Percentiles rank a stretch among this genome's conserved stretches.
These are phyloP conservation scores for Sordaria brevicollis DNA, from an alignment of 495 filamentous ascomycete genomes.

Conservation along the genomic window DNA sequence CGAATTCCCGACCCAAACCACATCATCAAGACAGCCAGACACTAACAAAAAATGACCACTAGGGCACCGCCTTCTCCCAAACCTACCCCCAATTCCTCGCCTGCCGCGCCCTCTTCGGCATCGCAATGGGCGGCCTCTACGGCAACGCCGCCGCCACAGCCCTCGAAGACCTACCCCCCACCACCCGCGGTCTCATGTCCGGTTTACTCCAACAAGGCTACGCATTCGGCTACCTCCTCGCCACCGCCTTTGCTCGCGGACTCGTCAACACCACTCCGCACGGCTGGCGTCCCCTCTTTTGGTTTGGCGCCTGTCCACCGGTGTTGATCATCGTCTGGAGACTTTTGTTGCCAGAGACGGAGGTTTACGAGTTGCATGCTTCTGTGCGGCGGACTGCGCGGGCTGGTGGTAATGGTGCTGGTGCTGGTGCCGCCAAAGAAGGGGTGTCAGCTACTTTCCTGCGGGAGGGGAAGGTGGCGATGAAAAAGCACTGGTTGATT, in stretches of 20 bases:
- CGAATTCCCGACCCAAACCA: too few species aligned
- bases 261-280: conserved; percentile 63
- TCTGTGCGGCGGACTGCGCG: conserved; percentile 35
- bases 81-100: conserved; percentile 73
- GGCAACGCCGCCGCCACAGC: conserved; percentile 83
- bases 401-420: conserved; percentile 28
- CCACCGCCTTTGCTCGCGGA: conserved; percentile 63
- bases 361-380: conserved; percentile 53
- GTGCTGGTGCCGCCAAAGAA: too few species aligned
- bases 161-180: conserved; percentile 70
- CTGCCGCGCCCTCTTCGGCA: conserved; percentile 73
- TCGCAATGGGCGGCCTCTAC: conserved; percentile 84
- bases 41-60: conserved; percentile 8
- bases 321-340: conserved; percentile 75
- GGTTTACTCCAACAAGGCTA: conserved; percentile 85
- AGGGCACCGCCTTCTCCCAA: conserved; percentile 66
- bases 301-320: conserved; percentile 74
- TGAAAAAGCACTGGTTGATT: conserved; percentile 69
- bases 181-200: conserved; percentile 64
- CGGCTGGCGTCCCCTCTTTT: conserved; percentile 74
- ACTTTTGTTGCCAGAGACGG: conserved; percentile 65
- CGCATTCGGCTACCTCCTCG: conserved; percentile 77
- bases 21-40: background rate
- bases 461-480: conserved; percentile 61
- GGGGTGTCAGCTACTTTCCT: conserved; percentile 51